These are phyloP conservation scores for Deinandra increscens DNA, from an alignment of 129 eudicot genomes.

Conservation along the genomic window DNA sequence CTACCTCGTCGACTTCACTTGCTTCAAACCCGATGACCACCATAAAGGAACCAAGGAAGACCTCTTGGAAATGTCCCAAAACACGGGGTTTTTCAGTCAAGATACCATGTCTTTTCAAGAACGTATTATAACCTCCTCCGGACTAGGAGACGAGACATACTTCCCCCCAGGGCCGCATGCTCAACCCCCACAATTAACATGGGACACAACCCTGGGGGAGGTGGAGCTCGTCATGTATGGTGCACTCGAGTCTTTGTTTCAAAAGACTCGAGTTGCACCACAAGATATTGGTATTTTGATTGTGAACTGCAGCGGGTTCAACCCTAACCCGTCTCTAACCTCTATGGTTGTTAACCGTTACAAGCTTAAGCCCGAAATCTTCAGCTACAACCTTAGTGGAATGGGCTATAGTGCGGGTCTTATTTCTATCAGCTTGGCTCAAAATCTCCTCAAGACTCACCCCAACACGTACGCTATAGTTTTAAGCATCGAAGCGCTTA, in stretches of 20 bases:
- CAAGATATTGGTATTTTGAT: conserved; percentile 7
- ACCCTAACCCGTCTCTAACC: conserved; percentile 14
- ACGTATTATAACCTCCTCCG: neutral
- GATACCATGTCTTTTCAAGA: conserved; percentile 14
- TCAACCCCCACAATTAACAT: neutral
- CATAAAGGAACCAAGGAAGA: neutral
- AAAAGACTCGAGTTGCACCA: conserved; percentile 13
- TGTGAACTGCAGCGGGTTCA: conserved; percentile 11
- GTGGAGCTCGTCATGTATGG: conserved; percentile 12
- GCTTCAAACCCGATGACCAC: conserved; percentile 15
- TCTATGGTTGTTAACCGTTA: conserved; percentile 14
- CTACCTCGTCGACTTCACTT: conserved; percentile 20
- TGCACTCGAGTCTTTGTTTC: neutral
- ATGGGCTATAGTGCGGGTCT: conserved; percentile 23
- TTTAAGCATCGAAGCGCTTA: conserved; percentile 1
- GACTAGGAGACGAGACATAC: conserved; percentile 12
- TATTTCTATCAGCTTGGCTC: conserved; percentile 12
- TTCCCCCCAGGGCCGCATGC: neutral
- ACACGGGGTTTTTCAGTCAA: neutral
- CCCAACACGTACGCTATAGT: neutral
- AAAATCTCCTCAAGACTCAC: neutral
- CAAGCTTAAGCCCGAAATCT: conserved; percentile 1
- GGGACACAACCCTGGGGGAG: neutral
- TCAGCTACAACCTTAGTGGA: conserved; percentile 3
- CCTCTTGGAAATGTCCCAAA: conserved; percentile 4